Evolutionary conservation across 2,329 filamentous ascomycete genomes (phyloP), one percentile per base, ranked within the genome.

Genomic region (Achaetomium macrosporum): DNA sequence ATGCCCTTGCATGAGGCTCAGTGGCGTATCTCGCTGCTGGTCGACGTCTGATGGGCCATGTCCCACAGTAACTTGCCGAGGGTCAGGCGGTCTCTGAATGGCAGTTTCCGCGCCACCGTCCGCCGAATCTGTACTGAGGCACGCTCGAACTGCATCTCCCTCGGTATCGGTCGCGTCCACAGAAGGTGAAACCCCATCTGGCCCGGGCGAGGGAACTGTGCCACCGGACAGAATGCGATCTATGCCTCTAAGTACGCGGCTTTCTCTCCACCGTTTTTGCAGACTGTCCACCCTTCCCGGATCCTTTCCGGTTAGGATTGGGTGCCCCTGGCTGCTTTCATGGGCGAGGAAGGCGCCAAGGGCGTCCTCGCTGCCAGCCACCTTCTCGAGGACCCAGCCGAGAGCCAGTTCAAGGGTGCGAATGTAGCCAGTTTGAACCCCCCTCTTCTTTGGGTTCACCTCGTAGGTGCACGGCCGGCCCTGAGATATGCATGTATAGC

Each of bases 371-470:
- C 75, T 77, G 10, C 77, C 80, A 13, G 80, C 75, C 35, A 82
- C 76, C 50, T 79, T 78, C 54, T 81, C 76, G 55, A 88, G 84
- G 1, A 87, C 70, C 73, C 83, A 83, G 12, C 83, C 84, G 50
- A 87, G 74, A 10, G 84, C 78, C 41, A 87, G 68, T 66, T 91
- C 87, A 16, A 91, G 73, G 0, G 85, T 85, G 33, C 86, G 79
- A 50, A 91, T 84, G 63, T 90, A 90, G 15, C 88, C 87, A n/a
- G 87, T 87, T 61, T 87, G 87, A 11, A 91, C 81, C 4, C 88
- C 87, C 57, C 87, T 77, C 66, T 90, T 90, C 68, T 88, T 89
- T 8, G 85, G 82, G 50, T 82, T 83, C 50, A 84, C 78, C 56
- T 85, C 82, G 66, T 90, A 91, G 15, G 84, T 83, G 66, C 88